These are phyloP conservation scores for Simmondsia chinensis DNA, from an alignment of 148 eudicot genomes.

Conservation along the genomic window DNA sequence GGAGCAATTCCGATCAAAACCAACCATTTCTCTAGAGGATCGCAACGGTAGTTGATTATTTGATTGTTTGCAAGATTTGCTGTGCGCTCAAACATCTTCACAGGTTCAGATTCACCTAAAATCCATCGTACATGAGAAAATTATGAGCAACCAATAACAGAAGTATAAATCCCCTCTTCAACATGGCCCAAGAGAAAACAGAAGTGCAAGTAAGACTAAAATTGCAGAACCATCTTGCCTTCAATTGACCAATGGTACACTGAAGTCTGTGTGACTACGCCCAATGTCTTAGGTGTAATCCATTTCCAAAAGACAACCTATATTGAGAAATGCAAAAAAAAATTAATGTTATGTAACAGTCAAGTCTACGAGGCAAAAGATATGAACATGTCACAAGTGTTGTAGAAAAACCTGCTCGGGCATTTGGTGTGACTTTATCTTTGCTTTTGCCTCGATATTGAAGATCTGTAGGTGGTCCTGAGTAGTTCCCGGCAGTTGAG, in stretches of 20 bases:
- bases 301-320: conserved; percentile 98
- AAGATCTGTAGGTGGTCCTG: conserved; percentile 93
- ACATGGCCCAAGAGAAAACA: no score
- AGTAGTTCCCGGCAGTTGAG: conserved; percentile 86
- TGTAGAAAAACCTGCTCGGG: conserved; percentile 63
- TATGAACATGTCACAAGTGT: not conserved
- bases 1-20: conserved; percentile 77
- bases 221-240: conserved; percentile 23
- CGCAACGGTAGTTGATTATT: conserved; percentile 64
- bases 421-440: conserved; percentile 87
- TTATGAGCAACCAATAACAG: not conserved
- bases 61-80: conserved; percentile 73
- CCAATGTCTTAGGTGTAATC: conserved; percentile 79
- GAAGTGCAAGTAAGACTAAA: no score
- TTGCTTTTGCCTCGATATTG: conserved; percentile 80
- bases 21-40: conserved; percentile 80
- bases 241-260: conserved; percentile 96
- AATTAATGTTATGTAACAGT: no score
- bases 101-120: conserved; percentile 68
- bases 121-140: not conserved
- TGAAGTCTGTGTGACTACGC: conserved; percentile 78
- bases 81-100: conserved; percentile 70
- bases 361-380: no score
- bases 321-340: not conserved
- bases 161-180: no score